phyloP scores from a whole-genome alignment of 495 filamentous ascomycete species.

The Xylaria cubensis region DNA sequence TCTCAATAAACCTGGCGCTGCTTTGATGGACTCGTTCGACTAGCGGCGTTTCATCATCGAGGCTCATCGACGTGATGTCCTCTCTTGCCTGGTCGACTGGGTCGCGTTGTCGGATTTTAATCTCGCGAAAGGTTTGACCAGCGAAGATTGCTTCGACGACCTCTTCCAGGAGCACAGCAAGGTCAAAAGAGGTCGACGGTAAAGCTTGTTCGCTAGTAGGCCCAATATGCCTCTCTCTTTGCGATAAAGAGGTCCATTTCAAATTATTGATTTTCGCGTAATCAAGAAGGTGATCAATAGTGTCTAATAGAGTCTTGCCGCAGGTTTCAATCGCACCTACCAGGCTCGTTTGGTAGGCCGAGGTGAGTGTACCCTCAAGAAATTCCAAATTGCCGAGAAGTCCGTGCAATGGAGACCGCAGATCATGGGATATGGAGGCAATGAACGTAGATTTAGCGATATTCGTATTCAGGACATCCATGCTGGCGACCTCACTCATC shows the following conservation, averaged over 20 bases:
- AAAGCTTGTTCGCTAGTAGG: background rate
- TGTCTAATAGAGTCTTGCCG: conserved; percentile 77
- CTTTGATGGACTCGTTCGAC: conserved; percentile 27
- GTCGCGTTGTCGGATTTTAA: conserved; percentile 33
- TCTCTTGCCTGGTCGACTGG: conserved; percentile 27
- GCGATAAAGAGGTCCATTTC: conserved; percentile 9
- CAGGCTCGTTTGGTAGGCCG: conserved; percentile 35
- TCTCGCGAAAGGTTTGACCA: conserved; percentile 47
- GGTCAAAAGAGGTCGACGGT: conserved; percentile 30
- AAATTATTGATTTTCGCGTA: conserved; percentile 70
- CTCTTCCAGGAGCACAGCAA: conserved; percentile 62
- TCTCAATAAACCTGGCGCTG: conserved; percentile 33
- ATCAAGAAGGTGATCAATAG: conserved; percentile 75
- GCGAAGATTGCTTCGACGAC: conserved; percentile 65
- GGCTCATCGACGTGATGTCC: background rate
- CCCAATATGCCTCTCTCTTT: background rate
- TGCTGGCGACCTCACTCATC: conserved; percentile 64
- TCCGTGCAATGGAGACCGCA: conserved; percentile 78
- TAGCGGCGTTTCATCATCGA: background rate
- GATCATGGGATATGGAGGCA: conserved; percentile 76
- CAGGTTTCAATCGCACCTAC: conserved; percentile 78
- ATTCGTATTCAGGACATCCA: conserved; percentile 50
- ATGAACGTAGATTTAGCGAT: conserved; percentile 73
- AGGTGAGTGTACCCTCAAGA: conserved; percentile 38
- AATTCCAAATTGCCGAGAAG: conserved; percentile 78